These are phyloP conservation scores for Darksidea phi DNA, from an alignment of 495 filamentous ascomycete species.

Conservation along the genomic window DNA sequence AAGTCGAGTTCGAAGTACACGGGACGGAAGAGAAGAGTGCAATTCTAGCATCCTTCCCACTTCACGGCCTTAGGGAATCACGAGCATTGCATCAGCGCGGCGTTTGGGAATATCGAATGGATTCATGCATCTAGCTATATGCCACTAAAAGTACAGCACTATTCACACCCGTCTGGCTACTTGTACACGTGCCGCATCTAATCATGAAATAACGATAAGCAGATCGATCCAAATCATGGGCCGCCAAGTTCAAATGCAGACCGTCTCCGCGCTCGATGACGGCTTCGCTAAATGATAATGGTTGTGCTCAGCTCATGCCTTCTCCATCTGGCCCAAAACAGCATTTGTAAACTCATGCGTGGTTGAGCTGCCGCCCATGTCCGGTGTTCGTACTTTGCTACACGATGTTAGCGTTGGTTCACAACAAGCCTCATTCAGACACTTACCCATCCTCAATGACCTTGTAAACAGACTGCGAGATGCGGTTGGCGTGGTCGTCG, in stretches of 20 bases:
- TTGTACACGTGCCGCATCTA: constrained; percentile 14
- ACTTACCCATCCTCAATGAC: constrained; percentile 92
- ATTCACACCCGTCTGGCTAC: constrained; percentile 14
- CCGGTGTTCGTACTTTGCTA: constrained; percentile 80
- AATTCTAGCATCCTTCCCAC: constrained; percentile 46
- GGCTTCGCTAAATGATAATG: too few relatives aligned
- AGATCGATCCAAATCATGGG: constrained; percentile 1
- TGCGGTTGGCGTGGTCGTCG: constrained; percentile 95
- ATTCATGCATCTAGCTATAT: constrained; percentile 28
- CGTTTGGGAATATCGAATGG: constrained; percentile 17
- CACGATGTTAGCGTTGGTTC: constrained; percentile 39
- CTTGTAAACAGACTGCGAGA: constrained; percentile 94
- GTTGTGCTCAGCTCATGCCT: constrained; percentile 2
- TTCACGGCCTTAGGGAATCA: neutral
- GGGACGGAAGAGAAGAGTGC: constrained; percentile 73
- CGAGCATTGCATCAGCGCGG: constrained; percentile 26
- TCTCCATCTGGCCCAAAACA: constrained; percentile 90
- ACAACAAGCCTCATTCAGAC: neutral
- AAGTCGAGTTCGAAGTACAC: constrained; percentile 90
- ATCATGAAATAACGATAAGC: constrained; percentile 5
- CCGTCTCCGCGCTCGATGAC: too few relatives aligned
- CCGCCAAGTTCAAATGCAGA: neutral
- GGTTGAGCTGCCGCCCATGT: constrained; percentile 88
- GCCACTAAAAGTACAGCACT: constrained; percentile 36
- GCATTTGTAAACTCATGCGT: constrained; percentile 95